Evolutionary conservation across 2,329 filamentous ascomycete genomes (phyloP), one percentile per base, ranked within the genome.

Genomic region (Aspergillus viridinutans): DNA sequence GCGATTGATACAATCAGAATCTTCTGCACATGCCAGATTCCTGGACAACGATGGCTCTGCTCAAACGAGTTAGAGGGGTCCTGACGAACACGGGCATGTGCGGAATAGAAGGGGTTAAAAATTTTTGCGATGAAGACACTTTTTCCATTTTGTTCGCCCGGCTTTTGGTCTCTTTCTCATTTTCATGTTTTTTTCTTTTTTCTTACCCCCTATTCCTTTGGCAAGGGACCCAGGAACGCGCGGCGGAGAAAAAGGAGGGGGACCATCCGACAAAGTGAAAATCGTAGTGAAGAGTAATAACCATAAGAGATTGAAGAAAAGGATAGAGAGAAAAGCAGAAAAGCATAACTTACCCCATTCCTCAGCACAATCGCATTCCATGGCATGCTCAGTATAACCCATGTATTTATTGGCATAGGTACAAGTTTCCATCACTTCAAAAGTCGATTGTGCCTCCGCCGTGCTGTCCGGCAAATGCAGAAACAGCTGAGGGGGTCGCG

Each of bases 1-100:
- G 68, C 94, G 90, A 75, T 99, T 99, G 81, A 99, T 99, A 76
- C 94, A 99, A 74, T 97, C 93, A 17, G 92, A 96, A 74, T 97
- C 91, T 68, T 97, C 92, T 63, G 90, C 93, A 74, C 94, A 99
- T 51, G 94, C 92, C 76, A 88, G 76, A 73, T 99, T 99, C 56
- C 70, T 74, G 59, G 76, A 76, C 25, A 76, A 75, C 20, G 76
- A 68, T 52, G 78, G 48, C 69, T 85, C 83, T 85, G 66, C 47
- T 53, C 53, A 69, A 79, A 64, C 78, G 75, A 61, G 65, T 63
- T 62, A 61, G 59, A 52, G 28, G 52, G 10, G 20, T 38, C 6
- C 5, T 38, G 32, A 14, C 32, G 32, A 38, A 38, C 32, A 38
- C 5, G 14, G 14, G 14, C 6, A 7, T 38, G 32, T 17, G 17